Evolutionary conservation across 1,284 basidiomycete species (phyloP).

Genomic region (Ganoderma sinense): DNA sequence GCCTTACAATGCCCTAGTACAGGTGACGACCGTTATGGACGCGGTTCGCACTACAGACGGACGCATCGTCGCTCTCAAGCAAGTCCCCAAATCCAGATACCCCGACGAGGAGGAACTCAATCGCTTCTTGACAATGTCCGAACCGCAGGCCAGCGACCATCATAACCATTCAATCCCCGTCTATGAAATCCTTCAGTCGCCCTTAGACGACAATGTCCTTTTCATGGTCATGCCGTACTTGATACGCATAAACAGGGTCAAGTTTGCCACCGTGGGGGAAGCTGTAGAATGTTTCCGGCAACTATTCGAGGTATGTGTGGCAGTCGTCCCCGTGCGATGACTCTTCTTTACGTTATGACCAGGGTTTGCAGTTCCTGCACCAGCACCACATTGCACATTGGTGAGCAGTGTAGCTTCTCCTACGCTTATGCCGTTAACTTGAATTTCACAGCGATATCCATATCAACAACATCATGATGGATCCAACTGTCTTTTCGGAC

Average conservation of each 20-base stretch:
- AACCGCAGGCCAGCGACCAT: constrained; percentile 26
- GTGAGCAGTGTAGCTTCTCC: background rate
- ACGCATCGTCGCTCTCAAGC: constrained; percentile 12
- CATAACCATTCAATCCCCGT: constrained; percentile 40
- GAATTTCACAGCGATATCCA: background rate
- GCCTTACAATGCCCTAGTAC: background rate
- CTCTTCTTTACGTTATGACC: background rate
- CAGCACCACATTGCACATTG: background rate
- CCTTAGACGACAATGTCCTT: constrained; percentile 17
- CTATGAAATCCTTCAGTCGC: constrained; percentile 33
- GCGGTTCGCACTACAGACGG: constrained; percentile 22
- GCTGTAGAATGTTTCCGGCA: constrained; percentile 39
- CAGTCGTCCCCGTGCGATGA: background rate
- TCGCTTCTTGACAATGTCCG: constrained; percentile 9
- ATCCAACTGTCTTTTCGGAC: background rate
- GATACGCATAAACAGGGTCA: constrained; percentile 29
- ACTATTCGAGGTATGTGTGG: constrained; percentile 36
- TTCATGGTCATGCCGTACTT: constrained; percentile 41
- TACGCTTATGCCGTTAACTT: background rate
- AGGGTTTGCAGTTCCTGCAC: background rate
- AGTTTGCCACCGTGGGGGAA: constrained; percentile 38
- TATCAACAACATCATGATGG: background rate
- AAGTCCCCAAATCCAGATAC: constrained; percentile 28
- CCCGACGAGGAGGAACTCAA: background rate
- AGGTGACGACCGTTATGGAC: constrained; percentile 13